These are phyloP conservation scores for Oxalis stricta DNA, from an alignment of 441 rosid species.

Conservation along the genomic window DNA sequence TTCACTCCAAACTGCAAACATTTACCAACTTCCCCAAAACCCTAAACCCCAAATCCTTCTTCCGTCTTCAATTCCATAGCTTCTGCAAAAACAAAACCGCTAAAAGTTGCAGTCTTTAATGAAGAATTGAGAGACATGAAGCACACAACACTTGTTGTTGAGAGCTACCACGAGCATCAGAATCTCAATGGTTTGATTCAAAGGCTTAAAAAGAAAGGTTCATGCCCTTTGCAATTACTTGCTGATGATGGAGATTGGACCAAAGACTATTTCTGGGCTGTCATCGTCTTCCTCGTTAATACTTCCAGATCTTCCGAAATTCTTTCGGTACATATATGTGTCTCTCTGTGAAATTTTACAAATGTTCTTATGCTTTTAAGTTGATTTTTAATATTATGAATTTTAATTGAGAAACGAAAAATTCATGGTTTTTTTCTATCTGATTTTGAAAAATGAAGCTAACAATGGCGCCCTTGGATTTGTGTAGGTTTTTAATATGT, in stretches of 20 bases:
- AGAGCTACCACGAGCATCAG: slow-evolving; percentile 27
- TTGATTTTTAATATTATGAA: too few species aligned
- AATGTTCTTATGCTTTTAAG: too few species aligned
- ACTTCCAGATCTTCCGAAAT: slow-evolving; percentile 31
- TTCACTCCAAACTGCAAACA: too few species aligned
- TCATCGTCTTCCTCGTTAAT: slow-evolving; percentile 35
- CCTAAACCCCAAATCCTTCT: too few species aligned
- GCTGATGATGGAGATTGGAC: slow-evolving; percentile 55
- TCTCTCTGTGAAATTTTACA: neutral
- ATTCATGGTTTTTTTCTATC: too few species aligned
- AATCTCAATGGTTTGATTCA: slow-evolving; percentile 22
- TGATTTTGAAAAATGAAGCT: too few species aligned
- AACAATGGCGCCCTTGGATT: neutral
- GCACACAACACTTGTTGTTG: slow-evolving; percentile 33
- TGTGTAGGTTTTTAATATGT: slow-evolving; percentile 48
- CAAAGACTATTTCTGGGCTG: slow-evolving; percentile 46
- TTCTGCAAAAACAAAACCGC: too few species aligned
- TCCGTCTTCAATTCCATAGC: too few species aligned
- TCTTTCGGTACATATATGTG: slow-evolving; percentile 29
- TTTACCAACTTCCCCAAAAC: too few species aligned
- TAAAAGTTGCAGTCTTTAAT: too few species aligned
- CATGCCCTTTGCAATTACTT: slow-evolving; percentile 45
- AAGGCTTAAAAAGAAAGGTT: slow-evolving; percentile 21
- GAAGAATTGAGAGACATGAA: too few species aligned
- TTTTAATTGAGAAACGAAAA: too few species aligned